A percentile compares a stretch with the other conserved stretches of the same genome.
phyloP scores from a whole-genome alignment of 192 early-diverging fungal genomes.

The Linnemannia elongata region DNA sequence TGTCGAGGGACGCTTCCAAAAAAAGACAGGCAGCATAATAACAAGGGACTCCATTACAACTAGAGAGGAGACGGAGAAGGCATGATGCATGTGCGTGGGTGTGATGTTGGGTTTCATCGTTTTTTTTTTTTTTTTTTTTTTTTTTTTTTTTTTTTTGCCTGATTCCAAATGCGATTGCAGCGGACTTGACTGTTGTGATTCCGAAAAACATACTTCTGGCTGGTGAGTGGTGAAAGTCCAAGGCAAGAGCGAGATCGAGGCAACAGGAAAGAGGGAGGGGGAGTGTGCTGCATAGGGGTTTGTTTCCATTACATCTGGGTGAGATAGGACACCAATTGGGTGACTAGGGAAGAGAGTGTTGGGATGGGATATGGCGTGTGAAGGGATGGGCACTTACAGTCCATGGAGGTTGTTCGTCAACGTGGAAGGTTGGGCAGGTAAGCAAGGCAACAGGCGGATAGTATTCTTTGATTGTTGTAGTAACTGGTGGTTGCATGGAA shows the following conservation, averaged over 20 bases:
- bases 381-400: conserved; percentile 17
- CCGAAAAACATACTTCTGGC: background rate
- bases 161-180: background rate
- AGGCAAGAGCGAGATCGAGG: background rate
- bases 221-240: background rate
- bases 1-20: background rate
- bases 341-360: background rate
- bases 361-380: background rate
- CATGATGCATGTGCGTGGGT: conserved; percentile 1
- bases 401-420: conserved; percentile 5
- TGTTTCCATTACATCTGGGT: background rate
- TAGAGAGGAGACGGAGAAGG: background rate
- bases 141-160: background rate
- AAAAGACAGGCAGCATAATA: background rate
- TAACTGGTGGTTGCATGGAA: conserved; percentile 1
- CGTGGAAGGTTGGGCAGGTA: background rate
- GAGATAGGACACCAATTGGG: background rate
- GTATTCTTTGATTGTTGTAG: background rate
- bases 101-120: conserved; percentile 3
- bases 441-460: background rate
- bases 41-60: background rate
- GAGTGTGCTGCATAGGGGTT: background rate
- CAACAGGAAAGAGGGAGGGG: background rate
- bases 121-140: background rate
- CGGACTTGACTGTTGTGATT: conserved; percentile 1